Base-by-base conservation (phyloP, 495 filamentous ascomycete species). In the Tuber brumale region DNA sequence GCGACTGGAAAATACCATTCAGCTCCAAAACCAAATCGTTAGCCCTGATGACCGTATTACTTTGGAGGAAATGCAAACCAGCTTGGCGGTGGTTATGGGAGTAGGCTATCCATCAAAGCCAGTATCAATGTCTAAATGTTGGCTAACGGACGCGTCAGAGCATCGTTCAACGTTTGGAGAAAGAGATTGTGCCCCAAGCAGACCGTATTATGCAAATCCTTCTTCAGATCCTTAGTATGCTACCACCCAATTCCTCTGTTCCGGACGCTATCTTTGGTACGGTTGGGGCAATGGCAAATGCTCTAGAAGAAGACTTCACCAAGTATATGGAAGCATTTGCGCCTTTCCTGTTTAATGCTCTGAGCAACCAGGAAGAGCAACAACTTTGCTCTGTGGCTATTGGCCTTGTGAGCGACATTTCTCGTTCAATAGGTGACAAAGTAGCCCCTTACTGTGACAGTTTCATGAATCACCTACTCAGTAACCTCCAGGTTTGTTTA, bases 11-110 rank as follows among this genome's bases (percentile, higher is more conserved):
- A 91, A 94, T 81, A 97, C 96, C 0, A 87, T 98, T 72, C 90
- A 91, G n/a, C 90, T 98, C 86, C 94, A 96, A 82, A 87, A 89
- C 76, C 96, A 99, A 85, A 93, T 98, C 74, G 94, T 98, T 74
- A 97, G 93, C 84, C 92, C 97, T 19, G 95, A 99, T 85, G 95
- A 99, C 85, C 92, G 91, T 81, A 92, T 97, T 70, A 94, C 91
- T 3, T 87, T 99, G 46, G 94, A 98, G 83, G 95, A 99, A 83
- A 97, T 99, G 88, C 95, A 98, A 86, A 97, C 94, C 10, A 97
- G 94, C 84, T 88, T 99, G 80, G 91, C 89, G 83, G 97, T 92
- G 74, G 95, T 97, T 16, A 85, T 97, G 46, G 89, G 97, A 85
- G 78, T 80, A 76, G 18, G 44, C 8, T 31, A 35, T 69, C 27